Base-by-base conservation (phyloP, 140 eudicot species). In the Oenanthe javanica region DNA sequence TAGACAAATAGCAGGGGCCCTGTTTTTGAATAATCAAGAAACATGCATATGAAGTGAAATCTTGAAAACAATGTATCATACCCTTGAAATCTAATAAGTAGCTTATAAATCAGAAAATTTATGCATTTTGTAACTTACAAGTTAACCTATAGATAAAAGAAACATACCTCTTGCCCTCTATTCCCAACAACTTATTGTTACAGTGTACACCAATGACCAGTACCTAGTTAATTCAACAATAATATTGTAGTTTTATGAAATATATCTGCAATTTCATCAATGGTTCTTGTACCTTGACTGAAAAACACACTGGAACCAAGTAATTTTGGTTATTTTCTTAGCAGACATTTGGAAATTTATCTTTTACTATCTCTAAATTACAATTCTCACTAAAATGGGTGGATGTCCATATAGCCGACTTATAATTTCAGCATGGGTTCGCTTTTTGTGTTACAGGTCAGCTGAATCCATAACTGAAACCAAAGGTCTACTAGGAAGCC, bases 401-500 rank as follows among this genome's bases (percentile, higher is more conserved):
- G 23, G 63, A 55, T 18, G 1, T 55, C 1, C 16, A 50, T 50
- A 12, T 50, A 11, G 18, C 14, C 63, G 9, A 55, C n/a, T 55
- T 55, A 18, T 16, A n/a, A 55, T 55, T 55, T 55, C 63, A 55
- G 25, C 63, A 55, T 18, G 63, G 23, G 1, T 21, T 59, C 27
- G 4, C 31, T 21, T 21, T 7, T 1, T 59, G 72, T 23, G 48
- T 15, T 64, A 63, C 81, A 93, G 96, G 88, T 77, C 85, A 31
- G 84, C 89, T n/a, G 86, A 86, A 55, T 77, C 89, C 13, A 75
- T 84, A n/a, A 42, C 47, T 43, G 83, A 80, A 43, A 77, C 80
- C 66, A 86, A 86, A 81, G 77, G 75, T 76, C 73, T 72, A 42
- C 82, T 79, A 57, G 75, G 88, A 86, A 78, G 80, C 54, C 92